Percentiles rank a stretch among this genome's conserved stretches.
Conservation (phyloP, 768 basidiomycete species). For the Lentinula lateritia region DNA sequence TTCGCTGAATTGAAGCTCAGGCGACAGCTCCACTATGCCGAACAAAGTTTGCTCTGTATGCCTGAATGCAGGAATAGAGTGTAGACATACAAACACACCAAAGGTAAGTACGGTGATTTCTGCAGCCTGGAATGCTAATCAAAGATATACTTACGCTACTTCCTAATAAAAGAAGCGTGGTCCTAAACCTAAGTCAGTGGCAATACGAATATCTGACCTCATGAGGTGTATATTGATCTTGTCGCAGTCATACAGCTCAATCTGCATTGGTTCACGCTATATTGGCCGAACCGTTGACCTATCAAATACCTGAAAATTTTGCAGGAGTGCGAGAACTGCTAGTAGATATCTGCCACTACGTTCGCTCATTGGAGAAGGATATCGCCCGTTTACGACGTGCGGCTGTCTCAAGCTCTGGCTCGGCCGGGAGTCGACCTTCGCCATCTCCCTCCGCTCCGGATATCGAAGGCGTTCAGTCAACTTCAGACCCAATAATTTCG, state of each 20-base stretch:
- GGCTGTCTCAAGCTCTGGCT: neutral
- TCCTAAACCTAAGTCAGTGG: slow-evolving; percentile 17
- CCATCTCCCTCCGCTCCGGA: neutral
- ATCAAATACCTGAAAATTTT: neutral
- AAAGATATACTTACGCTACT: neutral
- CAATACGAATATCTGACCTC: neutral
- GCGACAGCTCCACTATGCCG: slow-evolving; percentile 38
- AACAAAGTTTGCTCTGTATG: slow-evolving; percentile 35
- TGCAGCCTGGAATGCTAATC: neutral
- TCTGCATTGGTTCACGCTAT: neutral
- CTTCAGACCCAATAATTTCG: neutral
- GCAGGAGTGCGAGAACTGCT: neutral
- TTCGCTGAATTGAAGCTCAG: slow-evolving; percentile 32
- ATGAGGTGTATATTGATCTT: neutral
- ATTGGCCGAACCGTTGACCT: neutral
- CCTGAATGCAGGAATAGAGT: slow-evolving; percentile 25
- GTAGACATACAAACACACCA: slow-evolving; percentile 30
- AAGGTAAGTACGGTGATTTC: slow-evolving; percentile 25
- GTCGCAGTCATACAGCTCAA: neutral
- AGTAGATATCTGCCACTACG: neutral
- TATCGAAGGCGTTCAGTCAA: neutral
- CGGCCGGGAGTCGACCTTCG: neutral
- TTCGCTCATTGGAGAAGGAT: neutral
- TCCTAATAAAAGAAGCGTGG: slow-evolving; percentile 1
- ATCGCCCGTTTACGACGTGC: slow-evolving; percentile 1